Evolutionary conservation across 352 stramenopile species (phyloP), one percentile per base, ranked within the genome.

Genomic region (Pythium volutum): DNA sequence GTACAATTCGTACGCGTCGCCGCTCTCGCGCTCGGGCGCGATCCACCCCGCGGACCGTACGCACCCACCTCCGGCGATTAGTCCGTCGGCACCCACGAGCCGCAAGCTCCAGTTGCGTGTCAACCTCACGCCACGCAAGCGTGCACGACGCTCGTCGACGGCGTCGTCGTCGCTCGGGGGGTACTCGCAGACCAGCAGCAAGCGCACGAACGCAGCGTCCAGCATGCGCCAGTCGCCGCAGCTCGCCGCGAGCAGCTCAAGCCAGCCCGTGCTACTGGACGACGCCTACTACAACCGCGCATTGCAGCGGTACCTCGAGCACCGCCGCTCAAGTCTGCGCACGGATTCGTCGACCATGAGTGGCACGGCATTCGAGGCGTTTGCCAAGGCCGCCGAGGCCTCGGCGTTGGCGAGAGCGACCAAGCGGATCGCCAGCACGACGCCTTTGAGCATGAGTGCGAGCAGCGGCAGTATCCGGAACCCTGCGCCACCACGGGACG

Each of bases 211-310:
- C 47, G 45, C 56, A 1, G 39, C 53, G 15, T 52, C 59, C 20
- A 67, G 53, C 53, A 12, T 25, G 7, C 39, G 39, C 43, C 61
- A 60, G 27, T 68, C 61, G 10, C 50, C 73, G 11, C 67, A 59
- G 10, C 53, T 31, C n/a, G n/a, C n/a, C n/a, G n/a, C n/a, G n/a
- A n/a, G n/a, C n/a, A n/a, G n/a, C 14, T 49, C 36, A 8, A 23
- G 57, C 15, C 64, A 72, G 20, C 23, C 62, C 27, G 29, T 31
- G 46, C 10, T 51, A 16, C 72, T 72, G 7, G 75, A 85, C 18
- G 81, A 89, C n/a, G 81, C 86, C 31, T 89, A 91, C 58, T 91
- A 91, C 62, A 74, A 88, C 45, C 72, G 73, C 22, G 39, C 80
- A 47, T 65, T 91, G 43, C 74, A 86, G 42, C 79, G 74, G 23